A percentile compares a stretch with the other conserved stretches of the same genome.
Evolutionary conservation across 805 yeast species (phyloP).

Genomic region (Candida ortonii): DNA sequence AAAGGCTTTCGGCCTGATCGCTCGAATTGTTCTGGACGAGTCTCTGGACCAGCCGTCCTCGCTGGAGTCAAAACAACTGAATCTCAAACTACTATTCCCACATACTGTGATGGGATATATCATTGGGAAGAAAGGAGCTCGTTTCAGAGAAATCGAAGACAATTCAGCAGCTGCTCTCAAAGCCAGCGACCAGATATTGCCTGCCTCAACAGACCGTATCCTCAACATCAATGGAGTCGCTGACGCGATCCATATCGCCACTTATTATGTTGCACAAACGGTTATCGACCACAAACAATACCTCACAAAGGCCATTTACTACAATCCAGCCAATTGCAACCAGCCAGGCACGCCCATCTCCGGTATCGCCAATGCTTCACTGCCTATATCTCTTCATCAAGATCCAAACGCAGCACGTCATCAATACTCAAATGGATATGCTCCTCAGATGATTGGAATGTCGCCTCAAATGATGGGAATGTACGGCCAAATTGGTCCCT

Average conservation of each 20-base stretch:
- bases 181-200: constrained; percentile 70
- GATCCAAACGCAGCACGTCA: constrained; percentile 3
- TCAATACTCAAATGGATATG: constrained; percentile 13
- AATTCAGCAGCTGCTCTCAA: constrained; percentile 72
- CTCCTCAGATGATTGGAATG: constrained; percentile 27
- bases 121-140: constrained; percentile 73
- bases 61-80: constrained; percentile 50
- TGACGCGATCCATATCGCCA: constrained; percentile 83
- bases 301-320: constrained; percentile 53
- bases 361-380: constrained; percentile 1
- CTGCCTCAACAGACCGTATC: constrained; percentile 75
- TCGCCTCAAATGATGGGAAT: constrained; percentile 27
- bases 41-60: constrained; percentile 62
- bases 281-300: constrained; percentile 59
- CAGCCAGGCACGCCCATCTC: constrained; percentile 29
- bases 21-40: constrained; percentile 63
- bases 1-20: constrained; percentile 73
- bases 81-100: constrained; percentile 64
- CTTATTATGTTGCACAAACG: constrained; percentile 69
- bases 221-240: constrained; percentile 73
- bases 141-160: constrained; percentile 78
- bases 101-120: constrained; percentile 78
- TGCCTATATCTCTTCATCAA: constrained; percentile 1
- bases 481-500: constrained; percentile 21
- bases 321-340: constrained; percentile 51